Conservation (phyloP, 495 filamentous ascomycete species). For the Amphirosellinia nigrospora region DNA sequence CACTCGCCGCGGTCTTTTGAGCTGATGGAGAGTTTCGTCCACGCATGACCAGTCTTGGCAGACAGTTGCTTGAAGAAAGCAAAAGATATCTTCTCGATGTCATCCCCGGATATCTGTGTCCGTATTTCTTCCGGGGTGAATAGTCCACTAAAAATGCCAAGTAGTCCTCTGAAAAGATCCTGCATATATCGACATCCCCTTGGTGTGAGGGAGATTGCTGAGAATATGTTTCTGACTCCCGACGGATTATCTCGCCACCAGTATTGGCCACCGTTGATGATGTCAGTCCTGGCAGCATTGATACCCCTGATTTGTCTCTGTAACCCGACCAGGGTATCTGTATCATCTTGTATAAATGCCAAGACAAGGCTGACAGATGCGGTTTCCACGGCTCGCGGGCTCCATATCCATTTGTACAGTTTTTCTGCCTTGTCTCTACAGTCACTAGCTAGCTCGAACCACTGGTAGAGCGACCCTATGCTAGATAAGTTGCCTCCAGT, state of each 20-base stretch:
- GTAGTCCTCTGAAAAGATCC: constrained; percentile 6
- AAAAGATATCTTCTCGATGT: constrained; percentile 32
- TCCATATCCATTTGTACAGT: constrained; percentile 31
- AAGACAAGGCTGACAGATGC: constrained; percentile 27
- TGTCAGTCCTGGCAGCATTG: constrained; percentile 31
- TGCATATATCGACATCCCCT: background rate
- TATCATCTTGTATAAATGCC: constrained; percentile 28
- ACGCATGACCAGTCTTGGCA: constrained; percentile 30
- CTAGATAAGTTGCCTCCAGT: constrained; percentile 13
- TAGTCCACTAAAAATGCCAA: background rate
- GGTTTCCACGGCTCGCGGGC: constrained; percentile 24
- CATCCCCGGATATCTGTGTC: constrained; percentile 26
- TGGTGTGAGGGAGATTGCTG: constrained; percentile 32
- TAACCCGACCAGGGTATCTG: constrained; percentile 8
- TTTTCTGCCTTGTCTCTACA: constrained; percentile 35
- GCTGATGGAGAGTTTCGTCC: constrained; percentile 35
- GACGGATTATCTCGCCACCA: constrained; percentile 37
- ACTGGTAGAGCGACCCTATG: constrained; percentile 34
- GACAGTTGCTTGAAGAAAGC: constrained; percentile 36
- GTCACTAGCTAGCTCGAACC: constrained; percentile 38
- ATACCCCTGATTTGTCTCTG: constrained; percentile 34
- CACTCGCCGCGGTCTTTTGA: constrained; percentile 1
- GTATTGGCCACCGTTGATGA: constrained; percentile 33
- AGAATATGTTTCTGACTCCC: constrained; percentile 38
- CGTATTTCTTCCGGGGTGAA: background rate